These are phyloP conservation scores for Mucor piriformis DNA, from an alignment of 371 early-diverging fungal genomes.

Conservation along the genomic window DNA sequence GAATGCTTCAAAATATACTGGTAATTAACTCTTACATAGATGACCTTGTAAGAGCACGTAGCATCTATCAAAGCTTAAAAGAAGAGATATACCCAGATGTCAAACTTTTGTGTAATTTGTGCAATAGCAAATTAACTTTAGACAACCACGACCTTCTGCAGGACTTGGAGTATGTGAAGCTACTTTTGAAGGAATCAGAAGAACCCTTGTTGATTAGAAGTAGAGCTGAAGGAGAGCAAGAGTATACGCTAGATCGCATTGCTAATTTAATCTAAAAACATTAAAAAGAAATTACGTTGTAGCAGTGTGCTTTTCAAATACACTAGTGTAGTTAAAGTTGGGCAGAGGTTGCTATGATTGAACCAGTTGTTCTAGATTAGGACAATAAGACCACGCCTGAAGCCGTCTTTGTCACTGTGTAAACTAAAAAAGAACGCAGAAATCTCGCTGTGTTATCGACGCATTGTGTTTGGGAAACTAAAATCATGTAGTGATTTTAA, in stretches of 20 bases:
- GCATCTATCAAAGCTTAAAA: slow-evolving; percentile 9
- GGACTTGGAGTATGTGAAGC: slow-evolving; percentile 5
- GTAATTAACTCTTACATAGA: slow-evolving; percentile 11
- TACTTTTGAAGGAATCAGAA: slow-evolving; percentile 5
- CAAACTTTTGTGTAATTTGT: slow-evolving; percentile 12
- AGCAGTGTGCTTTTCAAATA: no score
- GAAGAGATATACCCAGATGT: slow-evolving; percentile 21
- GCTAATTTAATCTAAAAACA: slow-evolving; percentile 5
- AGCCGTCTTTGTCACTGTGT: no score
- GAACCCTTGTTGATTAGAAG: slow-evolving; percentile 17
- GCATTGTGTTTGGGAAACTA: no score
- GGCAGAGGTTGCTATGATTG: no score
- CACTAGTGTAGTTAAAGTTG: no score
- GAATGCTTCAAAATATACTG: no score
- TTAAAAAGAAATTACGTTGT: no score
- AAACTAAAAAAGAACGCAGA: no score
- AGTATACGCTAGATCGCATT: slow-evolving; percentile 6
- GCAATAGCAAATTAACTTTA: slow-evolving; percentile 4
- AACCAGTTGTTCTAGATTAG: no score
- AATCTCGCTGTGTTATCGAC: no score
- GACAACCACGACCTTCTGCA: background rate
- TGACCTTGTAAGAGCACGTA: slow-evolving; percentile 30
- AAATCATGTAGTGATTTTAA: no score
- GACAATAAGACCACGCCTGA: no score
- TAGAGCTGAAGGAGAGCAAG: slow-evolving; percentile 6